These are phyloP conservation scores for Leucocoprinus birnbaumii DNA, from an alignment of 768 basidiomycete genomes.

Conservation along the genomic window DNA sequence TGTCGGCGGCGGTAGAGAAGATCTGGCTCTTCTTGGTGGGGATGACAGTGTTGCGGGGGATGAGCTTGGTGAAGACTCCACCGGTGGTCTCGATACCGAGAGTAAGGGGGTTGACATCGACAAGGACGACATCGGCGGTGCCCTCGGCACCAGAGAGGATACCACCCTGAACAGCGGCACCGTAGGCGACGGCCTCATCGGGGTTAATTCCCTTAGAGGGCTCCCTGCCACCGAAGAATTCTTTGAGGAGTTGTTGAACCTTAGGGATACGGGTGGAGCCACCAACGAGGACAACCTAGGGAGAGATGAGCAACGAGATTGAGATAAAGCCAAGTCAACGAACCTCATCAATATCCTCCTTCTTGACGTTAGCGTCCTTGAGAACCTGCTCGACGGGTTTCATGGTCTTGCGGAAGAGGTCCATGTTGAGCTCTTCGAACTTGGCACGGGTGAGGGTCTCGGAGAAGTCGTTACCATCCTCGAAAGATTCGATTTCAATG, in stretches of 20 bases:
- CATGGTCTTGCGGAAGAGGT: conserved; percentile 99
- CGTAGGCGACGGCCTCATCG: conserved; percentile 98
- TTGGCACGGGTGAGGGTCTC: conserved; percentile 97
- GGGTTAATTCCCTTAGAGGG: conserved; percentile 99
- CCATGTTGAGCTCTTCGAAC: conserved; percentile 98
- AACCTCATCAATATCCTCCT: conserved; percentile 93
- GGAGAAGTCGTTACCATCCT: conserved; percentile 94
- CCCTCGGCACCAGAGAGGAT: conserved; percentile 95
- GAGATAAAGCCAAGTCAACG: conserved; percentile 13
- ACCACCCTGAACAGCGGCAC: conserved; percentile 98
- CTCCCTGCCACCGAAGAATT: conserved; percentile 95
- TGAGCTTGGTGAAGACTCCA: conserved; percentile 97
- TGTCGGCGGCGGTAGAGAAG: conserved; percentile 85
- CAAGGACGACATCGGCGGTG: conserved; percentile 87
- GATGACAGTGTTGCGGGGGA: conserved; percentile 96
- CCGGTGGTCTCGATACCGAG: conserved; percentile 99
- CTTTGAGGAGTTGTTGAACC: conserved; percentile 97
- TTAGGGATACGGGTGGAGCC: conserved; percentile 99
- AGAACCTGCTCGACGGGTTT: conserved; percentile 98
- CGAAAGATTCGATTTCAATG: conserved; percentile 95
- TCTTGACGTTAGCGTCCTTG: conserved; percentile 97
- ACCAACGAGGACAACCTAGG: conserved; percentile 83
- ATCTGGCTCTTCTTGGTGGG: conserved; percentile 97
- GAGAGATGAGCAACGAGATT: background rate
- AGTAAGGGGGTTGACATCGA: conserved; percentile 95